phyloP scores from a whole-genome alignment of 352 stramenopile species.

The Phytophthora fragariae region DNA sequence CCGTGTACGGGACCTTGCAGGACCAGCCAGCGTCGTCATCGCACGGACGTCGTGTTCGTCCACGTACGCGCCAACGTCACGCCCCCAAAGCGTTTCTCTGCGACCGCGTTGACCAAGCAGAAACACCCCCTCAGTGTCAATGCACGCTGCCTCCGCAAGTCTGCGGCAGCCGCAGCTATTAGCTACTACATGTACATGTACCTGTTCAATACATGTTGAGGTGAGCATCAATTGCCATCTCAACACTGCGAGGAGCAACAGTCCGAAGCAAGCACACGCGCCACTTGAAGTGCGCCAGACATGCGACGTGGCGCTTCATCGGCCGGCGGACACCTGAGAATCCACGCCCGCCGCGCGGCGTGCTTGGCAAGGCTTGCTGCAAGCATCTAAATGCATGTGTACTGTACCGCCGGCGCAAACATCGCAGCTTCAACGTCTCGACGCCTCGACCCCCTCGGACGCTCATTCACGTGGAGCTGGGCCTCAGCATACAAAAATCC shows the following conservation, averaged over 20 bases:
- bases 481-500: background rate
- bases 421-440: conserved; percentile 1
- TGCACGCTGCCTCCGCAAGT: background rate
- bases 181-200: background rate
- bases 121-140: background rate
- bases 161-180: background rate
- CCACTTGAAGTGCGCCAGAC: conserved; percentile 27
- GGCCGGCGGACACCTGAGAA: background rate
- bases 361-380: background rate
- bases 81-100: conserved; percentile 30
- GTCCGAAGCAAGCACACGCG: conserved; percentile 3
- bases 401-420: background rate
- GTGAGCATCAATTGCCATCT: no score
- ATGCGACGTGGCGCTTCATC: conserved; percentile 15
- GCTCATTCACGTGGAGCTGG: background rate
- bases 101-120: conserved; percentile 16
- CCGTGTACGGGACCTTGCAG: background rate
- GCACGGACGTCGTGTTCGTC: background rate
- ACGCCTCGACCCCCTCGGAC: conserved; percentile 6
- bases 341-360: background rate
- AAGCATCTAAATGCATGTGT: background rate
- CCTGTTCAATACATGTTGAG: no score
- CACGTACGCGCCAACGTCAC: conserved; percentile 29
- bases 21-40: conserved; percentile 1
- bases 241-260: no score